These are phyloP conservation scores for Colletotrichum liaoningense DNA, from an alignment of 2,329 filamentous ascomycete species.

Conservation along the genomic window DNA sequence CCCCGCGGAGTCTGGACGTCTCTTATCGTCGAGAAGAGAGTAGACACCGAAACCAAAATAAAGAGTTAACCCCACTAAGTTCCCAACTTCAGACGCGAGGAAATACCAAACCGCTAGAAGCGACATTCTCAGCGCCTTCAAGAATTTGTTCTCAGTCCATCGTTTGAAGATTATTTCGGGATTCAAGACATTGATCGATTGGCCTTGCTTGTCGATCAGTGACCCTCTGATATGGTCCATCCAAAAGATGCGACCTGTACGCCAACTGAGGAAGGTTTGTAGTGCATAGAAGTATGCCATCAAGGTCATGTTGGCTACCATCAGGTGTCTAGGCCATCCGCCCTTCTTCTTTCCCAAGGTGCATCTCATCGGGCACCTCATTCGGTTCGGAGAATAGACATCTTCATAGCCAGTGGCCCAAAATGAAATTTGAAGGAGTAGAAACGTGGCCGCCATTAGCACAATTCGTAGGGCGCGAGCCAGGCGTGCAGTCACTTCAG, in stretches of 20 bases:
- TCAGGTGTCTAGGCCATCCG: not conserved
- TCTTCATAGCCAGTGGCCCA: not conserved
- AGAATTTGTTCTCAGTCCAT: not conserved
- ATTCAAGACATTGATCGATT: not conserved
- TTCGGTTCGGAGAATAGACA: not conserved
- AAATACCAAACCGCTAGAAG: conserved; percentile 8
- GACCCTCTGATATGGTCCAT: not conserved
- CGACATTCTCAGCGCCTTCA: not conserved
- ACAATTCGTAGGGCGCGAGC: not conserved
- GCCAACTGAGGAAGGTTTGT: conserved; percentile 10
- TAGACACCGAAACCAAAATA: conserved; percentile 10
- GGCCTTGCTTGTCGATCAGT: conserved; percentile 9
- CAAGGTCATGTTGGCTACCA: conserved; percentile 16
- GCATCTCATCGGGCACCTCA: conserved; percentile 12
- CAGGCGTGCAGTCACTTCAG: not conserved
- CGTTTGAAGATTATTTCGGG: not conserved
- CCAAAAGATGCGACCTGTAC: conserved; percentile 18
- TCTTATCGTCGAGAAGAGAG: conserved; percentile 16
- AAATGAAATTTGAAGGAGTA: not conserved
- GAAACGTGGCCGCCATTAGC: not conserved
- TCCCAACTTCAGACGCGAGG: conserved; percentile 25
- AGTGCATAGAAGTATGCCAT: conserved; percentile 14
- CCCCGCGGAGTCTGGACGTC: too few relatives aligned
- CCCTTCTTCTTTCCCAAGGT: not conserved
- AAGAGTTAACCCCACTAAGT: not conserved